phyloP scores from a whole-genome alignment of 2,329 filamentous ascomycete genomes.

The Whalleya microplaca region DNA sequence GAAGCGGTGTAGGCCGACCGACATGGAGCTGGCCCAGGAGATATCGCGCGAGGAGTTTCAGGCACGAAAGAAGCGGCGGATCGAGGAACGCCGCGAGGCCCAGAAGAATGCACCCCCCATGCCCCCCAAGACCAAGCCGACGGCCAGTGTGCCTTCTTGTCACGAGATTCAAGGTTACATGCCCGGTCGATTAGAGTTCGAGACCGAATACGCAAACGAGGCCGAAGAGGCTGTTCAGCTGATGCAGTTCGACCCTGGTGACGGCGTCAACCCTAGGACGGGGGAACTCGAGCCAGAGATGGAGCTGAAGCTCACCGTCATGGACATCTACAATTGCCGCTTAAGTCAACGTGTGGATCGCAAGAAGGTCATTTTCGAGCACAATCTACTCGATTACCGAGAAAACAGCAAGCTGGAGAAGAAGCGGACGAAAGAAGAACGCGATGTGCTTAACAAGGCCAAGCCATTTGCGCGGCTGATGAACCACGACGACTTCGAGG shows the following conservation, averaged over 20 bases:
- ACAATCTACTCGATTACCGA: slow-evolving; percentile 88
- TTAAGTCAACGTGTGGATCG: slow-evolving; percentile 89
- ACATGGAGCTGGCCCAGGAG: slow-evolving; percentile 76
- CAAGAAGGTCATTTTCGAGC: slow-evolving; percentile 96
- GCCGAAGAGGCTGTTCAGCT: slow-evolving; percentile 97
- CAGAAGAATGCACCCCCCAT: slow-evolving; percentile 82
- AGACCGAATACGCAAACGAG: slow-evolving; percentile 97
- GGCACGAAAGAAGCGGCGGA: slow-evolving; percentile 85
- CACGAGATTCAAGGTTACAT: slow-evolving; percentile 99
- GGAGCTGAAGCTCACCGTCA: slow-evolving; percentile 95
- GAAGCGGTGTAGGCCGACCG: slow-evolving; percentile 79
- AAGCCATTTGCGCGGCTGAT: slow-evolving; percentile 98
- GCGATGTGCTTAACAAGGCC: slow-evolving; percentile 86
- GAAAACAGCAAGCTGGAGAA: slow-evolving; percentile 91
- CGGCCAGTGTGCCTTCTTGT: slow-evolving; percentile 90
- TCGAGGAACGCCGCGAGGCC: slow-evolving; percentile 87
- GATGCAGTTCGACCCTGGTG: slow-evolving; percentile 97
- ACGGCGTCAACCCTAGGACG: slow-evolving; percentile 81
- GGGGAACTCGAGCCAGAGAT: slow-evolving; percentile 92
- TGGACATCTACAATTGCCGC: slow-evolving; percentile 96
- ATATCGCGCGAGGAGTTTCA: slow-evolving; percentile 94
- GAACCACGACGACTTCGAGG: slow-evolving; percentile 89
- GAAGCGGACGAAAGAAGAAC: slow-evolving; percentile 93
- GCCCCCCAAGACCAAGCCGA: slow-evolving; percentile 93
- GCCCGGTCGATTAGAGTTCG: slow-evolving; percentile 95